These are phyloP conservation scores for Hypoxylon cercidicola DNA, from an alignment of 495 filamentous ascomycete genomes.

Conservation along the genomic window DNA sequence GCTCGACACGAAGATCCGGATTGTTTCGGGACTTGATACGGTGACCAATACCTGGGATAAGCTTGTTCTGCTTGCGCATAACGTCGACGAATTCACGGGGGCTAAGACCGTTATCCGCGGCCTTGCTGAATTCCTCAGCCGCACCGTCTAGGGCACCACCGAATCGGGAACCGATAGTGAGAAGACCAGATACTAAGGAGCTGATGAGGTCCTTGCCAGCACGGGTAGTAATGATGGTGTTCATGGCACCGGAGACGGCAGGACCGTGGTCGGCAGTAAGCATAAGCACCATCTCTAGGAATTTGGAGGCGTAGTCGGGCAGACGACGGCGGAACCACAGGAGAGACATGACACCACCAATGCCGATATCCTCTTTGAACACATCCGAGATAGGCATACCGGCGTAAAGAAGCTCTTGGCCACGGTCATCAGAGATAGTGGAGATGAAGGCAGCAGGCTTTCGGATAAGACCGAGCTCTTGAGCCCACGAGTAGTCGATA, in stretches of 20 bases:
- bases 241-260: conserved; percentile 99
- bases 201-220: conserved; percentile 98
- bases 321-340: conserved; percentile 99
- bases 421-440: conserved; percentile 99
- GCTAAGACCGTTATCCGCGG: conserved; percentile 96
- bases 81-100: conserved; percentile 98
- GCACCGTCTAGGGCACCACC: conserved; percentile 98
- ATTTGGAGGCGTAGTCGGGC: conserved; percentile 94
- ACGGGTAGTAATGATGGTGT: conserved; percentile 99
- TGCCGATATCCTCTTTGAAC: conserved; percentile 98
- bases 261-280: conserved; percentile 99
- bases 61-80: conserved; percentile 99
- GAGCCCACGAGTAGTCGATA: conserved; percentile 99
- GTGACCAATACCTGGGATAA: conserved; percentile 99
- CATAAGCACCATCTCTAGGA: conserved; percentile 99
- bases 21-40: conserved; percentile 99
- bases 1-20: conserved; percentile 98
- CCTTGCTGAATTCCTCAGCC: conserved; percentile 97
- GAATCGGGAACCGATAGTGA: conserved; percentile 98
- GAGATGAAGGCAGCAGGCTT: conserved; percentile 99
- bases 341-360: conserved; percentile 99
- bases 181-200: conserved; percentile 91
- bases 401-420: conserved; percentile 97
- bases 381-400: conserved; percentile 99
- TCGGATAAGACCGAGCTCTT: conserved; percentile 98